These are phyloP conservation scores for Torulaspora delbrueckii DNA, from an alignment of 805 yeast species.

Conservation along the genomic window DNA sequence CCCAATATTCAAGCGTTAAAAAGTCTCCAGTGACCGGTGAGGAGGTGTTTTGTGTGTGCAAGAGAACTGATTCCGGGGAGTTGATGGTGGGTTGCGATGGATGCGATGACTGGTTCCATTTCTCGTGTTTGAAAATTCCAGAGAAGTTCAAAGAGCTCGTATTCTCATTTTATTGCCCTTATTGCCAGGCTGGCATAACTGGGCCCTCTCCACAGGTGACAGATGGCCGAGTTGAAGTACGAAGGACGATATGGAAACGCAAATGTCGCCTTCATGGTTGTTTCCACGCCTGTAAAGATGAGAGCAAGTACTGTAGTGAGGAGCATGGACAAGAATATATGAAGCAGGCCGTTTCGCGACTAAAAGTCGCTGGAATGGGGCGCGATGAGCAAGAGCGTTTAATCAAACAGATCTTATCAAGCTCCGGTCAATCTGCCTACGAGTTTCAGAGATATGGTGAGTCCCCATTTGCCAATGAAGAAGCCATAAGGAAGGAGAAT, in stretches of 20 bases:
- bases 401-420: constrained; percentile 8
- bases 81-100: constrained; percentile 94
- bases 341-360: constrained; percentile 10
- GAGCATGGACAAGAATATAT: constrained; percentile 55
- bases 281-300: constrained; percentile 30
- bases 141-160: constrained; percentile 50
- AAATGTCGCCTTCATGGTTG: constrained; percentile 66
- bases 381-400: constrained; percentile 5
- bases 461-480: constrained; percentile 17
- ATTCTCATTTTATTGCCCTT: constrained; percentile 63
- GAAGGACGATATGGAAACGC: constrained; percentile 63
- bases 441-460: constrained; percentile 23
- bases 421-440: constrained; percentile 4
- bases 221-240: constrained; percentile 27
- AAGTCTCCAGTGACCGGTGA: constrained; percentile 38
- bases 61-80: constrained; percentile 71
- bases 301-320: constrained; percentile 67
- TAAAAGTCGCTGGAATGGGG: constrained; percentile 8
- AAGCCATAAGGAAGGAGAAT: constrained; percentile 13
- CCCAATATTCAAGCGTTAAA: constrained; percentile 25
- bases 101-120: constrained; percentile 94
- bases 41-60: constrained; percentile 71
- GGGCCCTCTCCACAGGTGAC: constrained; percentile 28
- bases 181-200: constrained; percentile 49
- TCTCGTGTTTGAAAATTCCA: constrained; percentile 64